These are phyloP conservation scores for Quercus robur DNA, from an alignment of 306 rosid genomes.

Conservation along the genomic window DNA sequence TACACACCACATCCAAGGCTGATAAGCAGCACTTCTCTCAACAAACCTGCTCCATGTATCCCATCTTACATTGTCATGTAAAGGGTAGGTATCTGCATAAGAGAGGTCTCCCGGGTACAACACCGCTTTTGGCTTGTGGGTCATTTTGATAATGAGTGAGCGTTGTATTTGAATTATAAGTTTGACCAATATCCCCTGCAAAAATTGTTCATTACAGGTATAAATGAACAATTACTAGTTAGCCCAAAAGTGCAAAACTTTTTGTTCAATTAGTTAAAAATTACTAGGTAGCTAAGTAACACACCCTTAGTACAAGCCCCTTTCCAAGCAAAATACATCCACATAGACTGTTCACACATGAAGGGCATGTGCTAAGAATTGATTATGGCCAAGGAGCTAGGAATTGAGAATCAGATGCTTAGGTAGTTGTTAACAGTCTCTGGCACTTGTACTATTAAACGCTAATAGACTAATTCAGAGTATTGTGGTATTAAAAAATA, in stretches of 20 bases:
- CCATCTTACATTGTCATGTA: conserved; percentile 74
- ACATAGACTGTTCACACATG: too few relatives aligned
- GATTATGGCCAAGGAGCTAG: too few relatives aligned
- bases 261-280: not conserved
- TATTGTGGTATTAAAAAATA: too few relatives aligned
- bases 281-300: too few relatives aligned
- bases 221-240: not conserved
- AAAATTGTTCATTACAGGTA: not conserved
- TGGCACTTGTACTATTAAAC: too few relatives aligned
- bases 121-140: conserved; percentile 55
- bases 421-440: too few relatives aligned
- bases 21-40: conserved; percentile 80
- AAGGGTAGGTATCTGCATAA: conserved; percentile 63
- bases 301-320: too few relatives aligned
- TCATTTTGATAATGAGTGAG: conserved; percentile 66
- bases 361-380: too few relatives aligned
- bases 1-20: conserved; percentile 95
- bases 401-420: too few relatives aligned
- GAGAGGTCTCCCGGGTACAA: conserved; percentile 77
- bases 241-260: too few relatives aligned
- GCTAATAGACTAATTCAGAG: too few relatives aligned
- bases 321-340: too few relatives aligned
- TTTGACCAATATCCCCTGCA: conserved; percentile 91
- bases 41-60: conserved; percentile 80
- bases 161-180: conserved; percentile 65